Percentiles rank a stretch among this genome's conserved stretches.
These are phyloP conservation scores for Straminergon stramineum DNA, from an alignment of 225 moss, liverwort and hornwort species.

Conservation along the genomic window DNA sequence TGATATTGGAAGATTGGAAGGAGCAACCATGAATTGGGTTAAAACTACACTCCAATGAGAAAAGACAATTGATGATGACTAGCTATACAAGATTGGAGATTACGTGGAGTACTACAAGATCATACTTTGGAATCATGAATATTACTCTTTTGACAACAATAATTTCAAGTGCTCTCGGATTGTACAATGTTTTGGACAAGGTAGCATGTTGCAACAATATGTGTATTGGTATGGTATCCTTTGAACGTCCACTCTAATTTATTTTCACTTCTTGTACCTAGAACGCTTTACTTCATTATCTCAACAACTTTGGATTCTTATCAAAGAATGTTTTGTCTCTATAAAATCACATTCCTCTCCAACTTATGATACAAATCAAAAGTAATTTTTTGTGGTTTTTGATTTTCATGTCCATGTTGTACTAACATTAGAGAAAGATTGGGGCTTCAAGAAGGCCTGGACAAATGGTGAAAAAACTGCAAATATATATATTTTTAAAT, in stretches of 20 bases:
- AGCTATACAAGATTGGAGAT: not conserved
- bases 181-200: not conserved
- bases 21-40: not conserved
- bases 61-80: accelerated
- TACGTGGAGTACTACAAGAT: accelerated
- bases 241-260: not conserved
- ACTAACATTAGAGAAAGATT: no score
- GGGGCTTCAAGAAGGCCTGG: no score
- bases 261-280: not conserved
- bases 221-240: not conserved
- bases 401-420: not conserved
- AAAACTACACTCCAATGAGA: accelerated
- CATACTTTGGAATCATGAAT: accelerated
- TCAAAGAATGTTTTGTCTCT: accelerated
- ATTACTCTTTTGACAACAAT: not conserved
- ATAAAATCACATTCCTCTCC: accelerated
- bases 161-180: not conserved
- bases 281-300: accelerated
- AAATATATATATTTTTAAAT: no score
- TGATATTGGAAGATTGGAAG: not conserved
- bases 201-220: accelerated
- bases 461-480: no score
- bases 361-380: not conserved
- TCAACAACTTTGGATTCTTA: not conserved
- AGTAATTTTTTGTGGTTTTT: not conserved